These are phyloP conservation scores for Collybiopsis confluens DNA, from an alignment of 768 basidiomycete species.

Conservation along the genomic window DNA sequence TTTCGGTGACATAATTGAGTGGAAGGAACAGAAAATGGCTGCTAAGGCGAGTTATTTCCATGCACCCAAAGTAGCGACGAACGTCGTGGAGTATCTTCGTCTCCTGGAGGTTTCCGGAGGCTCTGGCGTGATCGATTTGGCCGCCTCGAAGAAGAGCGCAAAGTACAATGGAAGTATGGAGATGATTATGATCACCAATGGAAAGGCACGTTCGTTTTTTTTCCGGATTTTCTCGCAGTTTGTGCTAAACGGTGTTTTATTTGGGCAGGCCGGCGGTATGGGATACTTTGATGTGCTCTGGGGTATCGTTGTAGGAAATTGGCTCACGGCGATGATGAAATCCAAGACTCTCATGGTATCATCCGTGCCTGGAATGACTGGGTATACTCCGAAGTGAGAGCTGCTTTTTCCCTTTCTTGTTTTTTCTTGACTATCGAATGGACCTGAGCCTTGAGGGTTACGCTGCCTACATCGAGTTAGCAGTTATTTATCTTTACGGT, in stretches of 20 bases:
- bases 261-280: slow-evolving; percentile 34
- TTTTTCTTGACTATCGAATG: too few relatives aligned
- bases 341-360: slow-evolving; percentile 26
- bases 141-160: slow-evolving; percentile 18
- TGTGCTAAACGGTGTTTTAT: slow-evolving; percentile 9
- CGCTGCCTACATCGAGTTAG: too few relatives aligned
- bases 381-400: background rate
- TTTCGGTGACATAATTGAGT: slow-evolving; percentile 60
- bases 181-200: slow-evolving; percentile 51
- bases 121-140: slow-evolving; percentile 18
- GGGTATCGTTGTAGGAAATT: slow-evolving; percentile 44
- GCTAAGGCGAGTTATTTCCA: slow-evolving; percentile 42
- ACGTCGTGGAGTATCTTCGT: slow-evolving; percentile 41
- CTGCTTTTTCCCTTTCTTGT: too few relatives aligned
- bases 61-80: slow-evolving; percentile 39
- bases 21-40: slow-evolving; percentile 56
- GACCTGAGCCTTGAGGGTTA: too few relatives aligned
- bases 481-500: too few relatives aligned
- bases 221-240: background rate
- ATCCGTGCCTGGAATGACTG: background rate
- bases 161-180: slow-evolving; percentile 48
- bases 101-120: slow-evolving; percentile 17
- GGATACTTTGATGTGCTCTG: slow-evolving; percentile 40
- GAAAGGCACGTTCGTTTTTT: slow-evolving; percentile 37
- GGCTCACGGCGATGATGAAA: slow-evolving; percentile 37